Evolutionary conservation across 495 filamentous ascomycete genomes (phyloP).

Genomic region (Xylaria nigripes): DNA sequence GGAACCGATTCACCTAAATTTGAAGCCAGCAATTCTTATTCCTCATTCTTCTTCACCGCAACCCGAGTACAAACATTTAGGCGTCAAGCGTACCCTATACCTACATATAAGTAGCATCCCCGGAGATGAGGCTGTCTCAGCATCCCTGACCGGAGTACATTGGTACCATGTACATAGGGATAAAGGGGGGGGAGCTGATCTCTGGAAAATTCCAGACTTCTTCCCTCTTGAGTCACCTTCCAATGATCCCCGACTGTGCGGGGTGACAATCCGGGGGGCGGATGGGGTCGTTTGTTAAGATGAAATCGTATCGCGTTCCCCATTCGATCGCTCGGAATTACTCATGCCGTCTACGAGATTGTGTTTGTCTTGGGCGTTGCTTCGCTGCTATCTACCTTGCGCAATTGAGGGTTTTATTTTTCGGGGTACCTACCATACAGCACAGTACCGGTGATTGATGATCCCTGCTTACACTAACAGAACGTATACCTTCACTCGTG

Average conservation of each 20-base stretch:
- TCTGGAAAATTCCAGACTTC: slow-evolving; percentile 12
- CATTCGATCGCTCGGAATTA: slow-evolving; percentile 7
- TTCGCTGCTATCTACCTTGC: too few species aligned
- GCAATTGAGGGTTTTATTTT: not conserved
- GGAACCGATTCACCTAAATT: too few species aligned
- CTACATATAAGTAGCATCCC: too few species aligned
- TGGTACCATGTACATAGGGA: not conserved
- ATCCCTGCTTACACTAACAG: too few species aligned
- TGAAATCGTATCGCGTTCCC: not conserved
- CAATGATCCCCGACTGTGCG: slow-evolving; percentile 2
- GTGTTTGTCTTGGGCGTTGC: slow-evolving; percentile 7
- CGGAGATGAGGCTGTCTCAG: slow-evolving; percentile 11
- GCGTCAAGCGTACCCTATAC: not conserved
- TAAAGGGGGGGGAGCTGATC: not conserved
- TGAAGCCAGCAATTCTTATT: too few species aligned
- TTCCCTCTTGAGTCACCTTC: slow-evolving; percentile 8
- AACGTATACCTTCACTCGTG: too few species aligned
- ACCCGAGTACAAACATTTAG: not conserved
- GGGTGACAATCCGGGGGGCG: slow-evolving; percentile 11
- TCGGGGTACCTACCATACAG: not conserved
- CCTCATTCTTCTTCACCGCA: too few species aligned
- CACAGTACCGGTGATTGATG: not conserved
- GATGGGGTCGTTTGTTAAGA: not conserved
- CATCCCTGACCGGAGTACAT: not conserved
- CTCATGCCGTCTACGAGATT: slow-evolving; percentile 1